Evolutionary conservation across 106 monocot species (phyloP).

Genomic region (Acanthochlamys bracteata): DNA sequence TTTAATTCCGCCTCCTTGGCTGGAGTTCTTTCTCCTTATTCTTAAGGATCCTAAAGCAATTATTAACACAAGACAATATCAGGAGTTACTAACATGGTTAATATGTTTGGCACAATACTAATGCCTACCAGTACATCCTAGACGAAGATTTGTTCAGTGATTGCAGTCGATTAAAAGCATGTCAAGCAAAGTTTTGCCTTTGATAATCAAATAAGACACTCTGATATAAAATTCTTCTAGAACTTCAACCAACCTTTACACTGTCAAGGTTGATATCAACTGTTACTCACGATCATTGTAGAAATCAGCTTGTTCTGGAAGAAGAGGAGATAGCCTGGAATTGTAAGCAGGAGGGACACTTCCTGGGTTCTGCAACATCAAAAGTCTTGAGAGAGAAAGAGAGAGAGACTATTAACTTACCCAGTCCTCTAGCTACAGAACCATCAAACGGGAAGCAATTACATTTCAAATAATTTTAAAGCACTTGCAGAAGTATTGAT

Average conservation of each 20-base stretch:
- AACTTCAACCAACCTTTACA: conserved; percentile 36
- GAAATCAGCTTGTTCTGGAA: conserved; percentile 92
- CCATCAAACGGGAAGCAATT: too few relatives aligned
- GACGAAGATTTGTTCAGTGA: too few relatives aligned
- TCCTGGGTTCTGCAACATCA: conserved; percentile 43
- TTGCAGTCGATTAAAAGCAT: too few relatives aligned
- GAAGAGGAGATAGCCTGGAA: conserved; percentile 90
- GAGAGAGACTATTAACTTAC: too few relatives aligned
- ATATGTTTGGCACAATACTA: too few relatives aligned
- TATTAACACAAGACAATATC: background rate
- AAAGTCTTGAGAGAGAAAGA: conserved; percentile 1
- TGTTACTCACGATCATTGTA: conserved; percentile 67
- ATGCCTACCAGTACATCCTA: too few relatives aligned
- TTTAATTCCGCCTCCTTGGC: conserved; percentile 72
- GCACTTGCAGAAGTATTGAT: too few relatives aligned
- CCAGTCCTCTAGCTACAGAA: too few relatives aligned
- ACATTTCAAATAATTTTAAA: too few relatives aligned
- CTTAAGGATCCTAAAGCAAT: conserved; percentile 44
- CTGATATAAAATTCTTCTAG: too few relatives aligned
- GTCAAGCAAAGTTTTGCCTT: too few relatives aligned
- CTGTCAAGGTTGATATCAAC: conserved; percentile 83
- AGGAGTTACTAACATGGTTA: background rate
- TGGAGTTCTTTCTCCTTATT: conserved; percentile 76
- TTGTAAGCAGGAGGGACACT: conserved; percentile 73
- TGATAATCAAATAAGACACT: too few relatives aligned